phyloP scores from a whole-genome alignment of 805 yeast genomes.

The Metschnikowia lachancei region DNA sequence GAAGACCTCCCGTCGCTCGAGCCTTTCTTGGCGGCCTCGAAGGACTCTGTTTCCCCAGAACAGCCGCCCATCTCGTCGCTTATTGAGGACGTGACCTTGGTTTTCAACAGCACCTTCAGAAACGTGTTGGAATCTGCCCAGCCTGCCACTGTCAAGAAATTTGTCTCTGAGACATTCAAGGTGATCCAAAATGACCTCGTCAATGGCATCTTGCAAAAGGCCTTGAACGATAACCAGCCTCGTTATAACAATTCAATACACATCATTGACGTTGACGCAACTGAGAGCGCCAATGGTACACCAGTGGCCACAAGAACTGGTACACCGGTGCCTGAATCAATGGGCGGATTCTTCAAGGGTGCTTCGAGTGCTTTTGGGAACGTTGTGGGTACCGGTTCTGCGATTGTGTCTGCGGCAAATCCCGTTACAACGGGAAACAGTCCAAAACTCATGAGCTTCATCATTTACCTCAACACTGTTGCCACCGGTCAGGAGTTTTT shows the following conservation, averaged over 20 bases:
- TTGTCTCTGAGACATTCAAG: conserved; percentile 54
- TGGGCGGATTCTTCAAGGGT: conserved; percentile 41
- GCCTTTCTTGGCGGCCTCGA: conserved; percentile 29
- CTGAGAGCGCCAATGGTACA: conserved; percentile 19
- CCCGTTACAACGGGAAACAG: conserved; percentile 37
- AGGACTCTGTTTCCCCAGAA: conserved; percentile 38
- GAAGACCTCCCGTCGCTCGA: conserved; percentile 69
- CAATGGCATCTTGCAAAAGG: conserved; percentile 43
- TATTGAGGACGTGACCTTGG: conserved; percentile 78
- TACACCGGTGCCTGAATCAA: conserved; percentile 36
- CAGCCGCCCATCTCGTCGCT: conserved; percentile 75
- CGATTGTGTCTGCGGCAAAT: conserved; percentile 23
- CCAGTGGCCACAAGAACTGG: conserved; percentile 29
- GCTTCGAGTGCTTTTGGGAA: conserved; percentile 45
- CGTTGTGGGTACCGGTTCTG: conserved; percentile 34
- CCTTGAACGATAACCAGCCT: conserved; percentile 40
- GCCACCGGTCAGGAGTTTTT: conserved; percentile 61
- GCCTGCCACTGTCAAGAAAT: conserved; percentile 48
- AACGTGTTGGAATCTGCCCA: conserved; percentile 75
- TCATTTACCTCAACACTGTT: conserved; percentile 71
- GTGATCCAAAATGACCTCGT: conserved; percentile 64
- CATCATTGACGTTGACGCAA: conserved; percentile 4
- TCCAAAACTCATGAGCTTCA: conserved; percentile 54
- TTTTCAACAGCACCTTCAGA: conserved; percentile 63
- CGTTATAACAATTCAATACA: conserved; percentile 35